A percentile compares a stretch with the other conserved stretches of the same genome.
Conservation (phyloP, 1,284 basidiomycete species). For the Cutaneotrichosporon cutaneum region DNA sequence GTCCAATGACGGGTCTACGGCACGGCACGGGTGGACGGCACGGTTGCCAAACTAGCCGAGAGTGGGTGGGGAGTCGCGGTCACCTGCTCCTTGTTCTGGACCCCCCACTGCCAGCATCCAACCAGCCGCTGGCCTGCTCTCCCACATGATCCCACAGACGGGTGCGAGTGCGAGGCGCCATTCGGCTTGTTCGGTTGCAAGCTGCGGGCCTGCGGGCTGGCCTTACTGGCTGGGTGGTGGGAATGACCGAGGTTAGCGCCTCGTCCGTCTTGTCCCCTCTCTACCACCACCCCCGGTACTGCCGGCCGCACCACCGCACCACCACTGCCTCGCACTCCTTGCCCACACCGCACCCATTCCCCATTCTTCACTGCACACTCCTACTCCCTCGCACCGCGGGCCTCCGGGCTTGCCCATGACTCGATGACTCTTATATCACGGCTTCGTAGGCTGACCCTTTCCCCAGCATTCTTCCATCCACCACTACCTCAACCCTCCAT, state of each 20-base stretch:
- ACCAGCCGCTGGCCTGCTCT: no score
- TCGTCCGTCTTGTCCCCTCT: no score
- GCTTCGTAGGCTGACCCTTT: slow-evolving; percentile 3
- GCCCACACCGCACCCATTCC: no score
- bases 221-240: background rate
- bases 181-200: slow-evolving; percentile 1
- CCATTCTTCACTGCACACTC: background rate
- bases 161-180: background rate
- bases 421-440: slow-evolving; percentile 9
- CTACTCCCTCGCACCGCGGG: no score
- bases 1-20: no score
- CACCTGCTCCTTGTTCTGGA: no score
- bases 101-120: no score
- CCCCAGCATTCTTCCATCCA: slow-evolving; percentile 10
- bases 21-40: background rate
- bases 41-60: slow-evolving; percentile 4
- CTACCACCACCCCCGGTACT: no score
- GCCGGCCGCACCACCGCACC: no score
- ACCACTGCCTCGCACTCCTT: no score
- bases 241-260: no score
- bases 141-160: background rate
- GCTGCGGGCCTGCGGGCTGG: background rate
- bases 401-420: background rate
- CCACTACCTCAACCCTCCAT: background rate
- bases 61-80: background rate